Percentiles rank a stretch among this genome's conserved stretches.
Evolutionary conservation across 2,329 filamentous ascomycete genomes (phyloP).

Genomic region (Purpureocillium takamizusanense): DNA sequence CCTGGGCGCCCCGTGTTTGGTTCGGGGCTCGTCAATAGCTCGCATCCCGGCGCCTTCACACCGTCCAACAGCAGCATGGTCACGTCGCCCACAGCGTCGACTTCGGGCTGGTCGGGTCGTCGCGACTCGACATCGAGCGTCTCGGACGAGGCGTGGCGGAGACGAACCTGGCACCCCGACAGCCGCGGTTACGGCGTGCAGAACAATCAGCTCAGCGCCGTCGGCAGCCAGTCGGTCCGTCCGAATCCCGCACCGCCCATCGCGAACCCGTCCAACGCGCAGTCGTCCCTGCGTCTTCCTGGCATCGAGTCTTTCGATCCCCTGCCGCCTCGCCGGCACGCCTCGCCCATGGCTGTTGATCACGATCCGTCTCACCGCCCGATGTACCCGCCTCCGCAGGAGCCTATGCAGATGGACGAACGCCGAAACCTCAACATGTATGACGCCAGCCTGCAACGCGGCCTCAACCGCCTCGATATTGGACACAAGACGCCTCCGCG

Average conservation of each 20-base stretch:
- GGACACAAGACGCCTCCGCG: conserved; percentile 39
- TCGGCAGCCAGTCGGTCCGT: conserved; percentile 58
- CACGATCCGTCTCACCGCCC: conserved; percentile 28
- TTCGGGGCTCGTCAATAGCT: conserved; percentile 44
- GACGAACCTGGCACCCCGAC: conserved; percentile 87
- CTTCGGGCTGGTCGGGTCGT: conserved; percentile 48
- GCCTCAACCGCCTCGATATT: conserved; percentile 59
- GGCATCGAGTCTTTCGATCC: conserved; percentile 91
- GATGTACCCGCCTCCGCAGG: conserved; percentile 16
- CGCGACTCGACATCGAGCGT: conserved; percentile 55
- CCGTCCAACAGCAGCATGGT: conserved; percentile 49
- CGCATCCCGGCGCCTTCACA: conserved; percentile 46
- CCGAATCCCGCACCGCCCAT: conserved; percentile 43
- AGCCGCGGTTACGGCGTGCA: conserved; percentile 55
- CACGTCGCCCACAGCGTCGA: conserved; percentile 56
- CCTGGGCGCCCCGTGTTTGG: conserved; percentile 47
- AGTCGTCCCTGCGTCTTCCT: conserved; percentile 61
- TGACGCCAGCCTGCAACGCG: conserved; percentile 58
- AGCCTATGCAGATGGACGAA: conserved; percentile 30
- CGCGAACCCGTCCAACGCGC: conserved; percentile 37
- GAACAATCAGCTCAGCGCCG: conserved; percentile 65
- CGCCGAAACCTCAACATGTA: conserved; percentile 46
- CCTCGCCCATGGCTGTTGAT: conserved; percentile 74
- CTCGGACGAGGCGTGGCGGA: conserved; percentile 67
- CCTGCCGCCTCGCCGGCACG: conserved; percentile 53